Evolutionary conservation across 257 asterid genomes (phyloP), one percentile per base, ranked within the genome.

Genomic region (Misopates orontium): DNA sequence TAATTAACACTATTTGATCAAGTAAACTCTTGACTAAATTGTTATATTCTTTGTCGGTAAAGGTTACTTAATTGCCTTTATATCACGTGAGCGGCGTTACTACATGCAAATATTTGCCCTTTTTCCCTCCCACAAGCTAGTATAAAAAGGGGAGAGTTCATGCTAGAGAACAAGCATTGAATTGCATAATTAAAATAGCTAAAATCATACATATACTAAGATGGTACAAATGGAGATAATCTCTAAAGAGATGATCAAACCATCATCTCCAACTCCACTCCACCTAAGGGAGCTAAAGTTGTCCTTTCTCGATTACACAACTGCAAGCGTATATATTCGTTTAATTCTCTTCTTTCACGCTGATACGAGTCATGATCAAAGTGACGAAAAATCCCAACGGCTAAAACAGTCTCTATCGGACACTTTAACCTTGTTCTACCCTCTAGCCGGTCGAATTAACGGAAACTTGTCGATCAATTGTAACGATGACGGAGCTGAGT

Each of bases 221-320:
- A 28, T 28, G 36, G 36, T 28, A 28, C 3, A 28, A 36, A 50
- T 10, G 28, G 42, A 68, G 49, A 41, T 50, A 51, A 18, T 57
- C 4, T 18, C 64, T 22, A 61, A 12, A 19, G 73, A 71, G 51
- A 54, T 80, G 63, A 73, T 83, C 57, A 80, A 64, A 39, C 86
- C 89, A 44, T 83, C 83, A 0, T 54, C 73, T 17, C 78, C 80
- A 47, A 81, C 87, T 12, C 83, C 87, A 5, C 18, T 48, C 28
- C 77, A 74, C 50, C 77, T 65, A 12, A 48, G 18, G 22, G 36
- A 20, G 10, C 74, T 65, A 19, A 81, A 66, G 23, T 64, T 78
- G 4, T 83, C 89, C 4, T 76, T 78, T 18, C 78, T 83, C 0
- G 86, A 81, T 61, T 81, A 83, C 17, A n/a, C 76, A 16, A 62